Evolutionary conservation across 345 rosid genomes (phyloP).

Genomic region (Hypericum androsaemum): DNA sequence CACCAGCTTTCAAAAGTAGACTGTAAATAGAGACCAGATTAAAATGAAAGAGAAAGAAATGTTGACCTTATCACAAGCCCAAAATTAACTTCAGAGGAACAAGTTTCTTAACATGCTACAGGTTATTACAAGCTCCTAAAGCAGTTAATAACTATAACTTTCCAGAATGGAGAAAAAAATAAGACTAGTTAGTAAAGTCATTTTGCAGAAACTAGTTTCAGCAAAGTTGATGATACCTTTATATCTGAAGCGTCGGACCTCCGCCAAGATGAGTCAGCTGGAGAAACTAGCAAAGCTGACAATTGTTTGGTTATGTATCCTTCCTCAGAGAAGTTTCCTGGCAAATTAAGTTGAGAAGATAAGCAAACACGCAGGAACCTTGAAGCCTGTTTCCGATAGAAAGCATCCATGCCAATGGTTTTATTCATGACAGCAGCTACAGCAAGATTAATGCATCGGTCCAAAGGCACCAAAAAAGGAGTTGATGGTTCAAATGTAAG

Average conservation of each 20-base stretch:
- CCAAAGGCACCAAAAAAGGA: conserved; percentile 89
- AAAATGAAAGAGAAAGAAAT: too few species aligned
- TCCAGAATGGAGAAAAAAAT: too few species aligned
- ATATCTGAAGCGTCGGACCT: conserved; percentile 68
- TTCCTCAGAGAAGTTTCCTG: conserved; percentile 71
- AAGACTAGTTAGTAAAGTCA: background rate
- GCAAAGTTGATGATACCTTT: conserved; percentile 36
- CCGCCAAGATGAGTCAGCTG: conserved; percentile 55
- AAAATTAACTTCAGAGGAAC: too few species aligned
- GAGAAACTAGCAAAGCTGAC: conserved; percentile 56
- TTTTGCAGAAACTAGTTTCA: background rate
- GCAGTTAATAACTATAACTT: too few species aligned
- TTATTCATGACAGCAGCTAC: conserved; percentile 74
- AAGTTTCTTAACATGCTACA: too few species aligned
- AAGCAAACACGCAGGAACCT: conserved; percentile 87
- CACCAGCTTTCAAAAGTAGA: too few species aligned
- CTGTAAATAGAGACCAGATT: too few species aligned
- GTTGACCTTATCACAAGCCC: too few species aligned
- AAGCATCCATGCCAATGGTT: conserved; percentile 53
- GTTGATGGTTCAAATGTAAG: conserved; percentile 94
- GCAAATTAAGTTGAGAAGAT: conserved; percentile 88
- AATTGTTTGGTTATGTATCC: conserved; percentile 55
- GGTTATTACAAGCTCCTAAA: too few species aligned
- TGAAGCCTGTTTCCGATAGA: conserved; percentile 81
- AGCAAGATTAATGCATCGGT: conserved; percentile 90